Percentiles rank a stretch among this genome's conserved stretches.
These are phyloP conservation scores for Alternaria gansuensis DNA, from an alignment of 2,329 filamentous ascomycete species.

Conservation along the genomic window DNA sequence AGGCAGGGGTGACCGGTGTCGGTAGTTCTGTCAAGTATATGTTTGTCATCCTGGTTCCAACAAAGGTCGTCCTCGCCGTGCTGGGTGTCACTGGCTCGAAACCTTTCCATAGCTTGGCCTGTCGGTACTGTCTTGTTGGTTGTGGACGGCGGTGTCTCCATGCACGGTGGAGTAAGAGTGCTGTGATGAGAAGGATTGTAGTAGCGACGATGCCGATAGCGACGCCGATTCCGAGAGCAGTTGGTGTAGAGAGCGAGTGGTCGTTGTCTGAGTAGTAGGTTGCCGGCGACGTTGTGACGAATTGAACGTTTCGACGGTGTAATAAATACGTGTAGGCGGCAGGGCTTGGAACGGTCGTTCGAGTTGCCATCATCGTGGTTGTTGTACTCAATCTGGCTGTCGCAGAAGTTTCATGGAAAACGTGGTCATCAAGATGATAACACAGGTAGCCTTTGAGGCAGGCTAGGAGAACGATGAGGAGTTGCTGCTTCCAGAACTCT, in stretches of 20 bases:
- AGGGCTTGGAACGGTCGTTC: too few species aligned
- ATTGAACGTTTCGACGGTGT: neutral
- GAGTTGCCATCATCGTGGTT: neutral
- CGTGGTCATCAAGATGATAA: neutral
- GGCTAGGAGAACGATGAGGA: neutral
- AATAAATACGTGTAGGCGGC: neutral
- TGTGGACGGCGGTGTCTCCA: slow-evolving; percentile 13
- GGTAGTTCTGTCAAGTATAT: slow-evolving; percentile 25
- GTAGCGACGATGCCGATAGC: slow-evolving; percentile 24
- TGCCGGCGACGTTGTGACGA: neutral
- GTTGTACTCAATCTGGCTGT: neutral
- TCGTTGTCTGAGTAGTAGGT: neutral
- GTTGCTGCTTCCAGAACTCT: neutral
- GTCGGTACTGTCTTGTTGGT: slow-evolving; percentile 19
- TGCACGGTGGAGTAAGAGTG: slow-evolving; percentile 24
- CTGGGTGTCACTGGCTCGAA: slow-evolving; percentile 28
- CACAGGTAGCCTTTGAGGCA: neutral
- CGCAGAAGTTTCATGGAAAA: neutral
- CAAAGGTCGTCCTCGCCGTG: slow-evolving; percentile 16
- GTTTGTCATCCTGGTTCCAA: slow-evolving; percentile 16
- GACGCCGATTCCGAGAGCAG: slow-evolving; percentile 30
- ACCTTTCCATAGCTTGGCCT: slow-evolving; percentile 31
- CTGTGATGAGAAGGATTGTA: slow-evolving; percentile 11
- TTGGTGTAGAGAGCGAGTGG: slow-evolving; percentile 18
- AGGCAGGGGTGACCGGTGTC: slow-evolving; percentile 22